These are phyloP conservation scores for Ascochyta clinopodiicola DNA, from an alignment of 2,329 filamentous ascomycete species.

Conservation along the genomic window DNA sequence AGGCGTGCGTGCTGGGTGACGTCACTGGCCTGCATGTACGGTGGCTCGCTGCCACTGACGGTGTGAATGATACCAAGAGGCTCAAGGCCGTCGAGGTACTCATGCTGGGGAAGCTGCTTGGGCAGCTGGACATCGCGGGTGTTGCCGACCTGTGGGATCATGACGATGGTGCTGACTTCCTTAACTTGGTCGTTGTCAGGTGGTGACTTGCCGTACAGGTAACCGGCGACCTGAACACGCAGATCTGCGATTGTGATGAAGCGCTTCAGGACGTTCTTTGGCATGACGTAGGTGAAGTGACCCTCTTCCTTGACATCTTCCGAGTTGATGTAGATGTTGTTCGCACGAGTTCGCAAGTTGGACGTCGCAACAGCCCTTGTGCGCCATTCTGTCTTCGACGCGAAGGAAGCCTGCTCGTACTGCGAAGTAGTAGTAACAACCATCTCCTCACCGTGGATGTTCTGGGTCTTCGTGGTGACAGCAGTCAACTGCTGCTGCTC, in stretches of 20 bases:
- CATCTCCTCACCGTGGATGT: constrained; percentile 95
- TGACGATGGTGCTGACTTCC: constrained; percentile 94
- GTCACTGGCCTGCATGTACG: constrained; percentile 94
- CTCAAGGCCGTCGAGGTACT: constrained; percentile 85
- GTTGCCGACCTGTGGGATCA: constrained; percentile 95
- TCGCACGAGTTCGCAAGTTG: constrained; percentile 89
- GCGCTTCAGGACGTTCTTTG: constrained; percentile 96
- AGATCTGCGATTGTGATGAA: constrained; percentile 98
- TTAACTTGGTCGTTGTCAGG: constrained; percentile 96
- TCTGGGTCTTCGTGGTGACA: constrained; percentile 97
- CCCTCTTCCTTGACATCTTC: constrained; percentile 91
- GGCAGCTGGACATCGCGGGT: constrained; percentile 91
- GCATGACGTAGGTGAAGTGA: constrained; percentile 94
- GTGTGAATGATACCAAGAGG: constrained; percentile 96
- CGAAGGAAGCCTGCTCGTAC: constrained; percentile 96
- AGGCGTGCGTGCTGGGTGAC: constrained; percentile 93
- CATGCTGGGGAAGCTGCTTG: constrained; percentile 87
- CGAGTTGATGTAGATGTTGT: constrained; percentile 98
- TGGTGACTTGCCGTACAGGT: constrained; percentile 90
- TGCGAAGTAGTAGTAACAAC: constrained; percentile 98
- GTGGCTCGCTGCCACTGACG: constrained; percentile 89
- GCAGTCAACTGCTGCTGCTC: constrained; percentile 96
- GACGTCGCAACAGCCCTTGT: constrained; percentile 96
- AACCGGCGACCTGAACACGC: constrained; percentile 93
- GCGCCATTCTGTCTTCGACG: constrained; percentile 98